These are phyloP conservation scores for Bacterosira constricta DNA, from an alignment of 108 stramenopile genomes.

Conservation along the genomic window DNA sequence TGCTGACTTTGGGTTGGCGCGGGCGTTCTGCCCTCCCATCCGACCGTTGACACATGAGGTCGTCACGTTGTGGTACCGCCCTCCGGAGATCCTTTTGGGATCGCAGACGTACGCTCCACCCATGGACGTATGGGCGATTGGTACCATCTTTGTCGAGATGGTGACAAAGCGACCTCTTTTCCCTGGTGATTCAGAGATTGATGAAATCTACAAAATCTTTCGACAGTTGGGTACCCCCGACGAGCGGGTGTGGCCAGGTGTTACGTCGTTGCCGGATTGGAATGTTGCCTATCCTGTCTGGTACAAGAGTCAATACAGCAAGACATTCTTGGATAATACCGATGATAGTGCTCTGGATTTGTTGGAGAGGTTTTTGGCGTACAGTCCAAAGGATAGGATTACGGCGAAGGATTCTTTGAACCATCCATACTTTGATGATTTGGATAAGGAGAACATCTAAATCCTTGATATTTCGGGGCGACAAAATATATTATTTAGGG, in stretches of 20 bases:
- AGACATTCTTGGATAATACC: conserved; percentile 70
- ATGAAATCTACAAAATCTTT: conserved; percentile 98
- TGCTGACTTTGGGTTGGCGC: conserved; percentile 98
- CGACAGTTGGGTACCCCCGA: conserved; percentile 94
- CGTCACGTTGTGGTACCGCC: conserved; percentile 98
- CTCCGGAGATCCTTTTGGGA: conserved; percentile 95
- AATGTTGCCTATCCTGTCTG: conserved; percentile 87
- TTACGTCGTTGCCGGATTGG: conserved; percentile 87
- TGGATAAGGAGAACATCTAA: conserved; percentile 87
- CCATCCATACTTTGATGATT: conserved; percentile 97
- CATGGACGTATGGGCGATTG: conserved; percentile 96
- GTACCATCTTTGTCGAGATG: conserved; percentile 98
- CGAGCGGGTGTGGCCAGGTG: conserved; percentile 92
- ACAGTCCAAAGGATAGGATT: conserved; percentile 95
- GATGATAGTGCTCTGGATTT: conserved; percentile 76
- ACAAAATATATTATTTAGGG: too few relatives aligned
- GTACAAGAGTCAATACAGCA: conserved; percentile 66
- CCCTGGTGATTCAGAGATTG: conserved; percentile 97
- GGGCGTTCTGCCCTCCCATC: conserved; percentile 95
- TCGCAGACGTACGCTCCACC: conserved; percentile 92
- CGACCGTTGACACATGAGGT: conserved; percentile 94
- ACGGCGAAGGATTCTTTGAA: conserved; percentile 92
- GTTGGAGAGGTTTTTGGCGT: conserved; percentile 85
- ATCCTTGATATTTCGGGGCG: too few relatives aligned
- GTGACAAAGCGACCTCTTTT: conserved; percentile 95